Evolutionary conservation across 257 asterid species (phyloP).

Genomic region (Scutellaria barbata): DNA sequence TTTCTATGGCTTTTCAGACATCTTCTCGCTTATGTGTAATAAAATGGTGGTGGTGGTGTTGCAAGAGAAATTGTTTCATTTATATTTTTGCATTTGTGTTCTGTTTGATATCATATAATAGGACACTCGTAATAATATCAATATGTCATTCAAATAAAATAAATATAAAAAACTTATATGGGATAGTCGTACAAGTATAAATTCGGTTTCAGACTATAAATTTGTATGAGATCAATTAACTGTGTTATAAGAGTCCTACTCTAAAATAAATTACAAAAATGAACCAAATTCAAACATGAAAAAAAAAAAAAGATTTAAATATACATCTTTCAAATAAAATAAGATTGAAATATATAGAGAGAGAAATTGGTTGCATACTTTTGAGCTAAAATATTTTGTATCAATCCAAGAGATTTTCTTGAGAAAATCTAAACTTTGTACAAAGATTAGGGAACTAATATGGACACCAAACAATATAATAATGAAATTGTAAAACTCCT

Average conservation of each 20-base stretch:
- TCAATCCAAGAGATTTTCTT: conserved; percentile 30
- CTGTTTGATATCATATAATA: background rate
- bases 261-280: too few relatives aligned
- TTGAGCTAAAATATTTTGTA: background rate
- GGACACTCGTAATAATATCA: background rate
- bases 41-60: conserved; percentile 30
- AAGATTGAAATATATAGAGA: too few relatives aligned
- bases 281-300: too few relatives aligned
- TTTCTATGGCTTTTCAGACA: background rate
- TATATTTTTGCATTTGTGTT: background rate
- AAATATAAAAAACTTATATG: too few relatives aligned
- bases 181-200: too few relatives aligned
- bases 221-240: too few relatives aligned
- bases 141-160: background rate
- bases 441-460: background rate
- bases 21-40: conserved; percentile 23
- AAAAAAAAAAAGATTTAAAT: too few relatives aligned
- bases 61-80: conserved; percentile 8
- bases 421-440: background rate
- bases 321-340: background rate
- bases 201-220: too few relatives aligned
- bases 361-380: background rate
- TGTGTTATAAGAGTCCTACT: too few relatives aligned
- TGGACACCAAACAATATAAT: conserved; percentile 1
- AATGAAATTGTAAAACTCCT: conserved; percentile 12